Base-by-base conservation (phyloP, 2,329 filamentous ascomycete species). In the Chrysosphaeria jannelii region DNA sequence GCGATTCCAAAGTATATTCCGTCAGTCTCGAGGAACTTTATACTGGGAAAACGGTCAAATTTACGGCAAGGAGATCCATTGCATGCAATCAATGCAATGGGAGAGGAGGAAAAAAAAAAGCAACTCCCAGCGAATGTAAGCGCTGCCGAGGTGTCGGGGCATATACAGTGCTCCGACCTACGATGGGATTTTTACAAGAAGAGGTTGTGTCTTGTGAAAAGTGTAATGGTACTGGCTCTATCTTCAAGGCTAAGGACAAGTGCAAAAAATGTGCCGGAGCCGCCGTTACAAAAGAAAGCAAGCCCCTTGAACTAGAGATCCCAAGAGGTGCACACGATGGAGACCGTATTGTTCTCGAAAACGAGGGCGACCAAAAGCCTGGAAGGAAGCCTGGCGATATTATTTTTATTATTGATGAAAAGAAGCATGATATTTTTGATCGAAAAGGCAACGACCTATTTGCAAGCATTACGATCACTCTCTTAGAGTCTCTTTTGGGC, bases 181-280 rank as follows among this genome's bases (percentile, higher is more conserved):
- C n/a, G n/a, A n/a, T n/a, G n/a, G n/a, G n/a, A n/a, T n/a, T n/a
- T n/a, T n/a, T n/a, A n/a, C n/a, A n/a, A n/a, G 70, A 76, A 37
- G 68, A 76, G 36, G 63, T 67, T 5, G 63, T 79, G 18, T 45
- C 66, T 17, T 97, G 85, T 44, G 66, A 70, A 36, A 66, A 69
- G 36, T 97, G 85, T 46, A 57, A 66, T 29, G 81, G 79, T 16
- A 59, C 65, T n/a, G 85, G 85, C 5, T 65, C 67, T 38, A 65
- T 79, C 38, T 89, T 66, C 50, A 81, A 81, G 44, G 76, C 90
- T 39, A 93, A 93, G 53, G 85, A 97, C 39, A 75, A 76, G 40
- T 97, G 85, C 55, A 90, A 89, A 56, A 91, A 85, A 53, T 97
- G 85, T 62, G 93, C 93, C 49, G 85, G 85, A 38, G 74, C 72